phyloP scores from a whole-genome alignment of 2,329 filamentous ascomycete species.

The Annulohypoxylon truncatum region DNA sequence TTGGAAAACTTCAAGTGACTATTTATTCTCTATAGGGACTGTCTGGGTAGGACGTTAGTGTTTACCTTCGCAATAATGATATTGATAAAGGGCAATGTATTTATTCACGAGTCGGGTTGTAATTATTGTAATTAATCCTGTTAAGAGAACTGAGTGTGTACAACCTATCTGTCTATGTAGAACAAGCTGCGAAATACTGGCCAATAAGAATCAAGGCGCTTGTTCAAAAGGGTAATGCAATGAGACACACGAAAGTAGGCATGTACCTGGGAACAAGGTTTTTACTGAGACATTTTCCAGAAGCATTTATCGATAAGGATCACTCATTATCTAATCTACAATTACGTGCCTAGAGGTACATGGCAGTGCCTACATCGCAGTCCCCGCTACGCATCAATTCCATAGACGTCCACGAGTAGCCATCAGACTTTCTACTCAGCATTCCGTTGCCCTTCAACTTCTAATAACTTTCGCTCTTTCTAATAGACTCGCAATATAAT shows the following conservation, averaged over 20 bases:
- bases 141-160: no score
- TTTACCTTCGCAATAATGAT: no score
- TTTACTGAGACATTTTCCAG: background rate
- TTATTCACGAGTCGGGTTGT: no score
- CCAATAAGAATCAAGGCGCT: background rate
- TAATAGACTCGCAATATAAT: conserved; percentile 7
- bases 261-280: background rate
- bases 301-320: conserved; percentile 16
- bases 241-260: no score
- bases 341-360: background rate
- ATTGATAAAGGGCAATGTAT: no score
- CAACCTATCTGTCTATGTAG: background rate
- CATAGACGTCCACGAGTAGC: conserved; percentile 25
- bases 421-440: background rate
- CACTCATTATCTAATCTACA: conserved; percentile 17
- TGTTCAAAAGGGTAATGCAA: conserved; percentile 3
- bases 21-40: no score
- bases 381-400: conserved; percentile 28
- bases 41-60: no score
- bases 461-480: background rate
- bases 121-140: no score
- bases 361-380: background rate
- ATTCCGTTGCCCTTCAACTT: background rate
- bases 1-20: no score
- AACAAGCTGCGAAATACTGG: background rate